Conservation (phyloP, 2,329 filamentous ascomycete species). For the Fusarium fujikuroi region DNA sequence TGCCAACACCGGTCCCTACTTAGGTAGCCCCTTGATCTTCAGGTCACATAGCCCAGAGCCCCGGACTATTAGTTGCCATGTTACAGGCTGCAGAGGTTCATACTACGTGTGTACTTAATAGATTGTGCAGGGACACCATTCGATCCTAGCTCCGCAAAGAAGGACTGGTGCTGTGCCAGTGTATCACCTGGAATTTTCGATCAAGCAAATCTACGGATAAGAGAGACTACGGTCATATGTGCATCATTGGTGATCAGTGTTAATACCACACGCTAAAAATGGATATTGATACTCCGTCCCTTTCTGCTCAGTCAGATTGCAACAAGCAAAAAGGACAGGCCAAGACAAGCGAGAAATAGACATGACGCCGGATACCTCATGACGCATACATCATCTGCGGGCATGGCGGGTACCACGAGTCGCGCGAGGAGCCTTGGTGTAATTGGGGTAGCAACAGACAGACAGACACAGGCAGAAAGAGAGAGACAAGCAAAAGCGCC, state of each 20-base stretch:
- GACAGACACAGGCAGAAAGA: constrained; percentile 19
- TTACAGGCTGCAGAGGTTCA: neutral
- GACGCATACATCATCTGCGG: constrained; percentile 42
- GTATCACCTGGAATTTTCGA: constrained; percentile 36
- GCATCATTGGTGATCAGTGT: constrained; percentile 33
- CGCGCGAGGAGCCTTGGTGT: constrained; percentile 27
- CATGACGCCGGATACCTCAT: constrained; percentile 36
- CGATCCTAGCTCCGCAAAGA: constrained; percentile 32
- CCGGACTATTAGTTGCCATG: constrained; percentile 16
- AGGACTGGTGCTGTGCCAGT: constrained; percentile 26
- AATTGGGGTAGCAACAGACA: constrained; percentile 22
- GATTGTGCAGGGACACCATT: constrained; percentile 35
- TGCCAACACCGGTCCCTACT: constrained; percentile 1
- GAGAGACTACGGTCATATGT: constrained; percentile 26
- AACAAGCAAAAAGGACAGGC: constrained; percentile 10
- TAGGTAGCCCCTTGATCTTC: neutral
- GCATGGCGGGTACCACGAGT: constrained; percentile 43
- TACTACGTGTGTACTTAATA: neutral
- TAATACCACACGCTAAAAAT: constrained; percentile 2
- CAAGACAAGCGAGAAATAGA: constrained; percentile 16
- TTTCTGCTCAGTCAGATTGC: constrained; percentile 4
- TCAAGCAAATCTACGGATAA: constrained; percentile 10
- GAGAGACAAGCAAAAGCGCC: constrained; percentile 36
- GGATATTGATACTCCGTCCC: neutral
- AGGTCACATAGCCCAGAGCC: constrained; percentile 1